phyloP scores from a whole-genome alignment of 176 grass and related monocot genomes.

The Saccharum spontaneum region DNA sequence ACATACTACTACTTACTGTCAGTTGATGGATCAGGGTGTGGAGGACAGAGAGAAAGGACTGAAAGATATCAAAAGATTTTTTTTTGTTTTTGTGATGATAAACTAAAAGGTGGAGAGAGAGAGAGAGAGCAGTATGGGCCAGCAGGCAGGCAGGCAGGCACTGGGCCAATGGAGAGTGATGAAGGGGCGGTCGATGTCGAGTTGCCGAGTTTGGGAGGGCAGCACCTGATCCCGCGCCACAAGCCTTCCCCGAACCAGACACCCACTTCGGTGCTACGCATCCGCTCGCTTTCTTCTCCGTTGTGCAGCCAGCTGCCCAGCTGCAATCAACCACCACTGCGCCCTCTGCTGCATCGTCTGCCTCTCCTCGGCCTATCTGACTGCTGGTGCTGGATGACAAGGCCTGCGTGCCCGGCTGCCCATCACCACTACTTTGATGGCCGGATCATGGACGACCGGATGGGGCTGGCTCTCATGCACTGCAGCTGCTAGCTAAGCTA shows the following conservation, averaged over 20 bases:
- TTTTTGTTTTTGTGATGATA: neutral
- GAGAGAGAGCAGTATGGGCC: neutral
- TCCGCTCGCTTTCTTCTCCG: neutral
- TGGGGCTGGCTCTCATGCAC: too few relatives aligned
- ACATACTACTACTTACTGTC: neutral
- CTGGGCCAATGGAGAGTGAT: neutral
- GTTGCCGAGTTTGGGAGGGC: constrained; percentile 41
- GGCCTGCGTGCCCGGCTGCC: neutral
- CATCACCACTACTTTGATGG: too few relatives aligned
- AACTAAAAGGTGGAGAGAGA: neutral
- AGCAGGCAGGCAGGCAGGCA: neutral
- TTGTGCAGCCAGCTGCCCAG: neutral
- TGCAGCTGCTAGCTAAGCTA: neutral
- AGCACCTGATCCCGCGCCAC: constrained; percentile 44
- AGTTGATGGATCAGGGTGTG: neutral
- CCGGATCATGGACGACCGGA: too few relatives aligned
- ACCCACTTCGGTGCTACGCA: constrained; percentile 28
- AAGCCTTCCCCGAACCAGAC: constrained; percentile 6
- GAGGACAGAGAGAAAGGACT: neutral
- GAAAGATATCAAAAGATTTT: neutral
- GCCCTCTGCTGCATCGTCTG: neutral
- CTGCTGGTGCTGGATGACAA: too few relatives aligned
- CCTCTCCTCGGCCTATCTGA: too few relatives aligned
- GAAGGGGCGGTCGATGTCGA: constrained; percentile 34
- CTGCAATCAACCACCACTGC: neutral